These are phyloP conservation scores for Corymbia maculata DNA, from an alignment of 345 rosid genomes.

Conservation along the genomic window DNA sequence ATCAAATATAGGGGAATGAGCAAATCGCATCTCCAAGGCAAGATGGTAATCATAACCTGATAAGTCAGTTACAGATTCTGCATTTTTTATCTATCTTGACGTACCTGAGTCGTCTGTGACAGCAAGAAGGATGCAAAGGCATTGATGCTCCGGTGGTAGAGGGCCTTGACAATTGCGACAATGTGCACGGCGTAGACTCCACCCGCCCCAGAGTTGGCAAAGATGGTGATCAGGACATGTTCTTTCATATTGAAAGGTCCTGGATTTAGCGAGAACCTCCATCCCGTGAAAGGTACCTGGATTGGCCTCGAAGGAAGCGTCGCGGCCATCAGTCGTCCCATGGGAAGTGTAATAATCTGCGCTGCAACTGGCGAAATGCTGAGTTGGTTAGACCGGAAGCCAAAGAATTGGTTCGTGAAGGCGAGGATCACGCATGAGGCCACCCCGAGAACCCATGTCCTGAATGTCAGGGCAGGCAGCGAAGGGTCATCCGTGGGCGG, in stretches of 20 bases:
- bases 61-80: not conserved
- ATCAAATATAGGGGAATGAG: not conserved
- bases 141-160: conserved; percentile 27
- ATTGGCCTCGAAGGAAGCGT: conserved; percentile 28
- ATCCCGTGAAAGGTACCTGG: conserved; percentile 15
- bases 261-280: conserved; percentile 41
- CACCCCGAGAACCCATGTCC: conserved; percentile 52
- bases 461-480: conserved; percentile 27
- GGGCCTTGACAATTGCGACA: conserved; percentile 33
- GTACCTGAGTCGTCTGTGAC: conserved; percentile 32
- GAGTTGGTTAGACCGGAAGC: conserved; percentile 32
- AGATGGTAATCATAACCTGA: not conserved
- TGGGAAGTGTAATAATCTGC: conserved; percentile 35
- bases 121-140: conserved; percentile 8
- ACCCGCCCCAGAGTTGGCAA: conserved; percentile 36
- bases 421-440: conserved; percentile 32
- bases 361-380: conserved; percentile 21
- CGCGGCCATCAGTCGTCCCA: conserved; percentile 37
- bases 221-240: conserved; percentile 49
- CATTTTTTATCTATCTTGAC: not conserved
- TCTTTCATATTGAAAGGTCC: conserved; percentile 46
- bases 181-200: conserved; percentile 34
- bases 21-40: not conserved
- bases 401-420: conserved; percentile 44
- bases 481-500: conserved; percentile 45